phyloP scores from a whole-genome alignment of 2,329 filamentous ascomycete species.

The Onygena corvina region DNA sequence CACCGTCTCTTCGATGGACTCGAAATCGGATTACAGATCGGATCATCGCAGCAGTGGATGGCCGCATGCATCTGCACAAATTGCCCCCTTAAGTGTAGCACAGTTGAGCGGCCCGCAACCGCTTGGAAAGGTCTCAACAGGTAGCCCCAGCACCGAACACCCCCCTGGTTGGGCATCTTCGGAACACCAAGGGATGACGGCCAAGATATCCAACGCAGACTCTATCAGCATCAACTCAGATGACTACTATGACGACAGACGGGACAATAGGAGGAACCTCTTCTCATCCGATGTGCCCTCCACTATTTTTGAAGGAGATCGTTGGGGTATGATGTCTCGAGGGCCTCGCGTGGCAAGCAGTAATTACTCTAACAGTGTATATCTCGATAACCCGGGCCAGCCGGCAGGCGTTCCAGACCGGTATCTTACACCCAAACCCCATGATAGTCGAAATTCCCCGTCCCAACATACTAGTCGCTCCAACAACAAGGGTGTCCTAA shows the following conservation, averaged over 20 bases:
- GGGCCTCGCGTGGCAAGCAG: conserved; percentile 30
- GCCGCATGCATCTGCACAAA: conserved; percentile 26
- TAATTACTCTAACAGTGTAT: conserved; percentile 31
- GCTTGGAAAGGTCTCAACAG: conserved; percentile 30
- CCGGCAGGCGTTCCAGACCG: conserved; percentile 12
- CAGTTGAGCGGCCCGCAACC: conserved; percentile 30
- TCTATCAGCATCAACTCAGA: conserved; percentile 31
- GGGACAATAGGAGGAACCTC: conserved; percentile 14
- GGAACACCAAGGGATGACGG: conserved; percentile 31
- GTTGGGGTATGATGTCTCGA: conserved; percentile 13
- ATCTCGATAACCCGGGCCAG: conserved; percentile 21
- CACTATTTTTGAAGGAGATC: conserved; percentile 19
- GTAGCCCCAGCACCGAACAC: conserved; percentile 34
- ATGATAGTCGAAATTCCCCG: not conserved
- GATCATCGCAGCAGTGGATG: conserved; percentile 31
- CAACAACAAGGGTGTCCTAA: conserved; percentile 16
- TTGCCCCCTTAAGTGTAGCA: conserved; percentile 27
- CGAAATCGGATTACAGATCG: conserved; percentile 32
- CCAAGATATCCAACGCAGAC: conserved; percentile 34
- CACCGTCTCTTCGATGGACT: conserved; percentile 19
- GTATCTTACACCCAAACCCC: conserved; percentile 15
- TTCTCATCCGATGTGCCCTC: conserved; percentile 22
- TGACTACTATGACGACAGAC: conserved; percentile 23
- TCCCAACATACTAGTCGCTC: not conserved
- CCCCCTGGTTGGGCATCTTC: conserved; percentile 22